Evolutionary conservation across 805 yeast genomes (phyloP), one percentile per base, ranked within the genome.

Genomic region (Pichia rugopelliculosa): DNA sequence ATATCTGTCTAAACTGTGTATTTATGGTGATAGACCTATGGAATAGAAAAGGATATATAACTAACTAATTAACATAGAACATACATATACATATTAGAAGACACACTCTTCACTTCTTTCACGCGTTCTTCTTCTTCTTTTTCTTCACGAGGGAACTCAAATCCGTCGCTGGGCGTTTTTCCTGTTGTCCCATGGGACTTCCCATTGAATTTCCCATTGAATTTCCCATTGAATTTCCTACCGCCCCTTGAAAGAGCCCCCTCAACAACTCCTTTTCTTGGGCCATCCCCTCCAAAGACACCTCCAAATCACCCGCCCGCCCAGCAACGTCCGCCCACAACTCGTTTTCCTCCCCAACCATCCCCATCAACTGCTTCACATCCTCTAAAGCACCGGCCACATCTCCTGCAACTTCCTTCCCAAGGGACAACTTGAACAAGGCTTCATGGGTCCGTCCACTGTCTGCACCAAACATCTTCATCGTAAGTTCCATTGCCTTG

Each of bases 371-470:
- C 21, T 33, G 52, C 47, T 58, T 63, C 72, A 49, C 74, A 58
- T 30, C 18, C 4, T 7, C 9, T 10, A n/a, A n/a, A 3, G 34
- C 34, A n/a, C 83, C 77, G 1, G 72, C 71, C 8, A 88, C 85
- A 8, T 63, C 59, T 46, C 76, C 74, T 56, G 74, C 69, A 56
- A 85, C 83, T 57, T 89, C 96, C 48, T 77, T 68, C 0, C 96
- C 93, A 43, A 88, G 69, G 0, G 95, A 83, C 36, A 87, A 69
- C 64, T 86, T 87, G 68, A 82, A 89, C 63, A 85, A 85, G 0
- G 88, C 81, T 62, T 88, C 96, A 17, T 90, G 81, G 10, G 87
- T 70, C 39, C 80, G 65, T 3, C 84, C 70, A 2, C 85, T 75
- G 9, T 67, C 64, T n/a, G 65, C 62, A 3, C 74, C 74, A 56